Percentiles rank a stretch among this genome's conserved stretches.
Evolutionary conservation across 108 stramenopile genomes (phyloP).

Genomic region (Parietichytrium sp.): DNA sequence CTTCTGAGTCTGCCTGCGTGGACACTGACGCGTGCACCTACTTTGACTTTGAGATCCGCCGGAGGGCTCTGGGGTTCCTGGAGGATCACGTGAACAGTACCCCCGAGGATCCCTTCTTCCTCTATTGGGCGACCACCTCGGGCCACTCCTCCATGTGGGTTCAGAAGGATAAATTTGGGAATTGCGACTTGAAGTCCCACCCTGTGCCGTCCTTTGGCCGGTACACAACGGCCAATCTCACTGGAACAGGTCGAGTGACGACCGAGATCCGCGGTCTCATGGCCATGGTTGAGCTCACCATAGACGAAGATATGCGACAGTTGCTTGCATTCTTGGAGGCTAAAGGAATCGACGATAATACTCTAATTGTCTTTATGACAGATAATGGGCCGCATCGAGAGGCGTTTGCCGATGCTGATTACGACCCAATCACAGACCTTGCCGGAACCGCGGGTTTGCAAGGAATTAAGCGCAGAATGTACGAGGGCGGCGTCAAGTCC

Average conservation of each 20-base stretch:
- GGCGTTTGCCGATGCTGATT: slow-evolving; percentile 31
- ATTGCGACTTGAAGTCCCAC: background rate
- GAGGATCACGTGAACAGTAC: background rate
- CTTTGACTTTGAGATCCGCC: background rate
- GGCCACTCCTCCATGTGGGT: background rate
- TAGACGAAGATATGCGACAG: slow-evolving; percentile 5
- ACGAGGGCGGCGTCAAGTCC: background rate
- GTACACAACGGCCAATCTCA: background rate
- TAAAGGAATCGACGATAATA: background rate
- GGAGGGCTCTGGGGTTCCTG: background rate
- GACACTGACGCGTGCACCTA: background rate
- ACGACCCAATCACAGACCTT: background rate
- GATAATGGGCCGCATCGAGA: background rate
- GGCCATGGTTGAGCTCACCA: background rate
- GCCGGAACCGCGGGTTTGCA: background rate
- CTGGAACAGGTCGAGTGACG: slow-evolving; percentile 7
- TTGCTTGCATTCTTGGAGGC: background rate
- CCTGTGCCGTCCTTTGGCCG: background rate
- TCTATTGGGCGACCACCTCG: slow-evolving; percentile 21
- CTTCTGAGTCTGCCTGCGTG: background rate
- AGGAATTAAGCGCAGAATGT: slow-evolving; percentile 5
- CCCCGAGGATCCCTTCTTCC: background rate
- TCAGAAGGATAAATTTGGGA: background rate
- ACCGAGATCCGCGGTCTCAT: slow-evolving; percentile 26
- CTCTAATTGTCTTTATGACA: slow-evolving; percentile 1